phyloP scores from a whole-genome alignment of 768 basidiomycete genomes.

The Boletus subcaerulescens region DNA sequence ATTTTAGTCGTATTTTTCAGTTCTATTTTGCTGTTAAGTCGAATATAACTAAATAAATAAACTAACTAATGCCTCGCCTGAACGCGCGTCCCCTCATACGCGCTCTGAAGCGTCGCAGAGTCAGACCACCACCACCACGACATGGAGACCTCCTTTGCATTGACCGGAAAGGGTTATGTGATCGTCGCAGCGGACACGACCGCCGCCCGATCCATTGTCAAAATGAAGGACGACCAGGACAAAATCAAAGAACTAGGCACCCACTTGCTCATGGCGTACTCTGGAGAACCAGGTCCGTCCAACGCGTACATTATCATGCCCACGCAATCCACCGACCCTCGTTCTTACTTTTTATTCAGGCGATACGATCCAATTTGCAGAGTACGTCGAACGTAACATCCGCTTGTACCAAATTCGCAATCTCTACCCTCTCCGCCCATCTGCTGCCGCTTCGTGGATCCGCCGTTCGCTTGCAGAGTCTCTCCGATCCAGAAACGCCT shows the following conservation, averaged over 20 bases:
- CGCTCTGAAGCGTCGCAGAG: conserved; percentile 6
- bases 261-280: conserved; percentile 91
- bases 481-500: conserved; percentile 82
- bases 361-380: conserved; percentile 95
- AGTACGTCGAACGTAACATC: conserved; percentile 94
- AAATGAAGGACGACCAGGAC: conserved; percentile 97
- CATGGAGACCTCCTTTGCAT: conserved; percentile 91
- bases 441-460: conserved; percentile 93
- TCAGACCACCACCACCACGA: conserved; percentile 20
- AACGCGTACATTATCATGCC: not conserved
- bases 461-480: conserved; percentile 87
- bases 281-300: conserved; percentile 81
- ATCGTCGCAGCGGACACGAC: conserved; percentile 91
- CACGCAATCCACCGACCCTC: not conserved
- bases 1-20: too few relatives aligned
- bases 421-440: conserved; percentile 82
- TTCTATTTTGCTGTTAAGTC: not conserved
- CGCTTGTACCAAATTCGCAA: conserved; percentile 96
- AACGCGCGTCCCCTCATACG: conserved; percentile 31
- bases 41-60: conserved; percentile 13
- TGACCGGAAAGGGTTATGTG: conserved; percentile 92
- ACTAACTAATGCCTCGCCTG: conserved; percentile 9
- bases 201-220: conserved; percentile 88
- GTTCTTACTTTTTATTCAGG: conserved; percentile 43
- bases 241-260: conserved; percentile 92